Conservation (phyloP, 2,329 filamentous ascomycete genomes). For the Trichoderma pleuroti region DNA sequence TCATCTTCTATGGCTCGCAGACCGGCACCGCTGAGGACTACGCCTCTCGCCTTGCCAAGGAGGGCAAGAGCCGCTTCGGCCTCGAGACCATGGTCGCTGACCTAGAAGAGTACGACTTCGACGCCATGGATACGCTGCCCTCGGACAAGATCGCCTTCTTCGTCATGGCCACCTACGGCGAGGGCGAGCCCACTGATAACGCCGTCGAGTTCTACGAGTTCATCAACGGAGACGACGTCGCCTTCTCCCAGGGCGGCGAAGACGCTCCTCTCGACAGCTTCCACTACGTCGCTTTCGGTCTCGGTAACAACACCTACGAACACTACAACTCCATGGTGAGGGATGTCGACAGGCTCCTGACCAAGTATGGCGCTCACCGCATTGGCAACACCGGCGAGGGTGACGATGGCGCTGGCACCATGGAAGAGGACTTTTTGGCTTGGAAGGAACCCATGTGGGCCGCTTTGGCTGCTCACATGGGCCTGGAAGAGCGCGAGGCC, state of each 20-base stretch:
- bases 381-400: slow-evolving; percentile 90
- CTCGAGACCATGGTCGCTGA: slow-evolving; percentile 98
- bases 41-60: slow-evolving; percentile 91
- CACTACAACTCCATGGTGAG: slow-evolving; percentile 99
- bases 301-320: slow-evolving; percentile 99
- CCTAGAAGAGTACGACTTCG: slow-evolving; percentile 95
- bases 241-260: slow-evolving; percentile 69
- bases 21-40: slow-evolving; percentile 98
- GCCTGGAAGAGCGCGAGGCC: slow-evolving; percentile 89
- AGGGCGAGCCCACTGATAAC: slow-evolving; percentile 98
- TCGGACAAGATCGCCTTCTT: slow-evolving; percentile 92
- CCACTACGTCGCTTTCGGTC: slow-evolving; percentile 91
- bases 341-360: slow-evolving; percentile 76
- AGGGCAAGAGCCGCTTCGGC: slow-evolving; percentile 93
- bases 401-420: slow-evolving; percentile 95
- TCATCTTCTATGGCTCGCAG: slow-evolving; percentile 98
- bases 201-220: slow-evolving; percentile 99
- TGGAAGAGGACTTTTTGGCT: slow-evolving; percentile 98
- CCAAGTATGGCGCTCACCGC: slow-evolving; percentile 76
- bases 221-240: slow-evolving; percentile 73
- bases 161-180: slow-evolving; percentile 93
- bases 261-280: slow-evolving; percentile 73
- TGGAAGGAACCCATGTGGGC: slow-evolving; percentile 99
- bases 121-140: slow-evolving; percentile 85
- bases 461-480: slow-evolving; percentile 77